A percentile compares a stretch with the other conserved stretches of the same genome.
Conservation (phyloP, 305 asterid species). For the Plantago lanceolata region DNA sequence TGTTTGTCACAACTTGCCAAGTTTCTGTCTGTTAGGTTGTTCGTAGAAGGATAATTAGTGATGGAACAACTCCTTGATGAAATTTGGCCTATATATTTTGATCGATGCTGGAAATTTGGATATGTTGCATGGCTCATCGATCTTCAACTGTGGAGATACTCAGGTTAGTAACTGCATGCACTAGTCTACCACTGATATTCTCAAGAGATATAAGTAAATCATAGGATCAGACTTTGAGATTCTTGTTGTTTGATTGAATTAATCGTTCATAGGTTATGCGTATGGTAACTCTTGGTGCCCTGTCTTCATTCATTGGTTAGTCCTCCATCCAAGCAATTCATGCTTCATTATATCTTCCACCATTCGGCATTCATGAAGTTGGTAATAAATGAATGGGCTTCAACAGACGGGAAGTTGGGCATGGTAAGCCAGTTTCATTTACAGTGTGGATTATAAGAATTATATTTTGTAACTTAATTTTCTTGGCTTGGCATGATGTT, state of each 20-base stretch:
- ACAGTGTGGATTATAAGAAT: slow-evolving; percentile 13
- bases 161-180: slow-evolving; percentile 57
- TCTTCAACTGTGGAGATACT: slow-evolving; percentile 92
- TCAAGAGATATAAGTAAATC: slow-evolving; percentile 3
- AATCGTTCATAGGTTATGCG: slow-evolving; percentile 69
- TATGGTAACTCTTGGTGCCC: slow-evolving; percentile 96
- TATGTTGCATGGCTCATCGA: slow-evolving; percentile 76
- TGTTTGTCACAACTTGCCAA: slow-evolving; percentile 23
- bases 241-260: slow-evolving; percentile 21
- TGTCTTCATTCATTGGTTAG: slow-evolving; percentile 79
- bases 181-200: slow-evolving; percentile 12
- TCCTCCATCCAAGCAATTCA: slow-evolving; percentile 88
- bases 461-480: neutral
- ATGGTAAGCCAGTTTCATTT: slow-evolving; percentile 52
- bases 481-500: slow-evolving; percentile 9
- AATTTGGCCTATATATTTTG: slow-evolving; percentile 85
- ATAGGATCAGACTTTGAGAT: slow-evolving; percentile 16
- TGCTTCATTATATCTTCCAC: slow-evolving; percentile 98
- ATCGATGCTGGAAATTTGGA: slow-evolving; percentile 88
- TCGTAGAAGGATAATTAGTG: slow-evolving; percentile 74
- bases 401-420: slow-evolving; percentile 97
- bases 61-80: slow-evolving; percentile 86
- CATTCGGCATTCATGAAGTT: slow-evolving; percentile 89
- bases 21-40: slow-evolving; percentile 58
- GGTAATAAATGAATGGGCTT: slow-evolving; percentile 85